A percentile compares a stretch with the other conserved stretches of the same genome.
phyloP scores from a whole-genome alignment of 192 early-diverging fungal species.

The Phycomyces nitens region DNA sequence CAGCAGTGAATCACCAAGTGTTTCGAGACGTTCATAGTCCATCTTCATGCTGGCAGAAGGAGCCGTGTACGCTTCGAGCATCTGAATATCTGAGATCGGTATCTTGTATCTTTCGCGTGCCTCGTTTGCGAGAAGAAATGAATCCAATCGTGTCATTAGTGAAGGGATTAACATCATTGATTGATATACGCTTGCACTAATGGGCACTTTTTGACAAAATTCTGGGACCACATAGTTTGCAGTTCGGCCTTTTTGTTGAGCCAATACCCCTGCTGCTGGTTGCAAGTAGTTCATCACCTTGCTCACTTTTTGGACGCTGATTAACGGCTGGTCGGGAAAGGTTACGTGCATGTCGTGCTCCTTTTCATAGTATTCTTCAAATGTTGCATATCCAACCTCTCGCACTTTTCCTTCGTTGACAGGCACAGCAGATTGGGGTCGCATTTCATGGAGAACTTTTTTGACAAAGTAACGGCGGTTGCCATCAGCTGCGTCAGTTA shows the following conservation, averaged over 20 bases:
- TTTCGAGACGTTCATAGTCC: conserved; percentile 88
- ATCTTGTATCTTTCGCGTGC: conserved; percentile 41
- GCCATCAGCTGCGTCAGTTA: conserved; percentile 41
- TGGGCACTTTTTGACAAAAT: conserved; percentile 30
- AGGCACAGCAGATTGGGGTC: conserved; percentile 25
- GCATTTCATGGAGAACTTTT: conserved; percentile 29
- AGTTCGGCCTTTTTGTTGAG: conserved; percentile 22
- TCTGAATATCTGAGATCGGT: conserved; percentile 33
- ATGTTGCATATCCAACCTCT: conserved; percentile 31
- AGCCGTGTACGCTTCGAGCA: conserved; percentile 72
- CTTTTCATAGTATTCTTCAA: conserved; percentile 44
- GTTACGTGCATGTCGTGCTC: conserved; percentile 14
- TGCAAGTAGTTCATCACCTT: conserved; percentile 48
- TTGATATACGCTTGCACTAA: conserved; percentile 42
- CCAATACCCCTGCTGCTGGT: conserved; percentile 14
- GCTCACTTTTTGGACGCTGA: conserved; percentile 32
- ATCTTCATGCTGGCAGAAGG: conserved; percentile 61
- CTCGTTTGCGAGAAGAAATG: conserved; percentile 48
- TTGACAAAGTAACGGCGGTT: conserved; percentile 43
- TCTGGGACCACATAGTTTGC: conserved; percentile 37
- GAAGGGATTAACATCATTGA: conserved; percentile 56
- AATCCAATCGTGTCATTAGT: conserved; percentile 56
- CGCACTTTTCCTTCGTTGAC: conserved; percentile 8
- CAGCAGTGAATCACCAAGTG: conserved; percentile 81
- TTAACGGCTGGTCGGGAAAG: conserved; percentile 33